phyloP scores from a whole-genome alignment of 805 yeast species.

The Blastobotrys parvus region DNA sequence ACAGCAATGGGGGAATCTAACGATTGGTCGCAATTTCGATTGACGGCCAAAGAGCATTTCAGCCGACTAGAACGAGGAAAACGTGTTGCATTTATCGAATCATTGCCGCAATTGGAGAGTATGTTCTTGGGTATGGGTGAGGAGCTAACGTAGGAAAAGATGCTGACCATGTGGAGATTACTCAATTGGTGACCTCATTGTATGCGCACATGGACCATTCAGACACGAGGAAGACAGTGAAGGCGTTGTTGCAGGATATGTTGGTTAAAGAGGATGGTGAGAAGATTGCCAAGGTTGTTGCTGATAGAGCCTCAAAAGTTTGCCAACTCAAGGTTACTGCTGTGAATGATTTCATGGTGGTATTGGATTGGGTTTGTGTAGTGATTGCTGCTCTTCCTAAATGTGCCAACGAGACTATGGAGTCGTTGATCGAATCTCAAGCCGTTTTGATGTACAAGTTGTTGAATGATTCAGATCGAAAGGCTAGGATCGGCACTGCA shows the following conservation, averaged over 20 bases:
- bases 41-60: background rate
- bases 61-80: background rate
- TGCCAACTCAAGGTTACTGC: background rate
- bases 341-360: constrained; percentile 8
- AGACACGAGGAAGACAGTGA: background rate
- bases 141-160: background rate
- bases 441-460: constrained; percentile 36
- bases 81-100: background rate
- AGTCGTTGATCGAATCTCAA: constrained; percentile 27
- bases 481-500: constrained; percentile 19
- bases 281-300: background rate
- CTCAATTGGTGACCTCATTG: background rate
- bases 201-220: background rate
- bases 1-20: background rate
- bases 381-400: no score
- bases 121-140: background rate
- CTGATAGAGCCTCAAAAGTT: background rate
- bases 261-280: background rate
- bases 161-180: background rate
- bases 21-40: background rate
- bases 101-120: background rate
- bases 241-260: background rate
- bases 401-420: no score
- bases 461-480: constrained; percentile 21
- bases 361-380: no score